These are phyloP conservation scores for Leucocoprinus leucothites DNA, from an alignment of 768 basidiomycete species.

Conservation along the genomic window DNA sequence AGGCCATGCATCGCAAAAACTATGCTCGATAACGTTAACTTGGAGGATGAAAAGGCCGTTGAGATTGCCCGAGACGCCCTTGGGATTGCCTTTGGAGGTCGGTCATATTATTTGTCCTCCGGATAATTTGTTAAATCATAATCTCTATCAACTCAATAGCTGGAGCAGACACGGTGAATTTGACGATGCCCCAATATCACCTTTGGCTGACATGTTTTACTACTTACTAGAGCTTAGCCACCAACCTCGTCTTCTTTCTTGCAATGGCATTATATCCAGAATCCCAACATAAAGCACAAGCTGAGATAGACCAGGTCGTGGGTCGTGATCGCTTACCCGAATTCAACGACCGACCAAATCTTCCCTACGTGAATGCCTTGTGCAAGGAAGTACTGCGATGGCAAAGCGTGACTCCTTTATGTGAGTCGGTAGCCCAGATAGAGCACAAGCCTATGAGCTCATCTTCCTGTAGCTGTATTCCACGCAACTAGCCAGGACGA, in stretches of 20 bases:
- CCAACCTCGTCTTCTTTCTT: constrained; percentile 12
- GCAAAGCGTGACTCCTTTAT: not conserved
- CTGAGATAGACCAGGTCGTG: constrained; percentile 16
- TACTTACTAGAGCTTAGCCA: not conserved
- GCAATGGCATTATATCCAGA: constrained; percentile 16
- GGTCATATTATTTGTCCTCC: not conserved
- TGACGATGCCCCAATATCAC: too few relatives aligned
- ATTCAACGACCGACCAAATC: constrained; percentile 8
- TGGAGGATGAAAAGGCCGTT: not conserved
- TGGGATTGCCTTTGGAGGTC: constrained; percentile 8
- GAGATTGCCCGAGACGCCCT: not conserved
- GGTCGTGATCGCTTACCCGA: constrained; percentile 15
- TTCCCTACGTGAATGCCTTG: constrained; percentile 15
- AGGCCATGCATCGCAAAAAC: constrained; percentile 1
- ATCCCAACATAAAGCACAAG: constrained; percentile 15
- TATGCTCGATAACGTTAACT: not conserved
- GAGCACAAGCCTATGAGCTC: not conserved
- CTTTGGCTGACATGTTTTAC: not conserved
- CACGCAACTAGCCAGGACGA: constrained; percentile 18
- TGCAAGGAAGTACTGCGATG: constrained; percentile 14
- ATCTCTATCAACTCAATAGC: not conserved
- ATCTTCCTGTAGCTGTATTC: constrained; percentile 9
- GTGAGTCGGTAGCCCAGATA: not conserved
- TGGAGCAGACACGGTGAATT: constrained; percentile 9
- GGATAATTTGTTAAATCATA: not conserved